Evolutionary conservation across 2,329 filamentous ascomycete species (phyloP), one percentile per base, ranked within the genome.

Genomic region (Verticillium nonalfalfae): DNA sequence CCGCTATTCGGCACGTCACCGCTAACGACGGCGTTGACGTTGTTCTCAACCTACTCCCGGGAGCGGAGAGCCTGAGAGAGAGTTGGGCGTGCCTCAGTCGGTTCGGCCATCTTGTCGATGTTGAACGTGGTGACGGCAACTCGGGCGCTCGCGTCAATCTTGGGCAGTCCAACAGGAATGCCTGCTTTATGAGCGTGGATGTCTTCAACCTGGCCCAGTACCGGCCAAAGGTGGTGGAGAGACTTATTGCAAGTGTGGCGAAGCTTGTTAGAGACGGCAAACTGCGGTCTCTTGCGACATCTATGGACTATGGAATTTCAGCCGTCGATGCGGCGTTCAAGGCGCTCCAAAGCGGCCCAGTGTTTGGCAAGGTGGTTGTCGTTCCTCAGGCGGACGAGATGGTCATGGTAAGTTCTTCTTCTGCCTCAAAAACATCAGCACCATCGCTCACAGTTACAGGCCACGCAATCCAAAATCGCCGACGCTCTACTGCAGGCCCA

Each of bases 101-200:
- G 2, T 52, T 57, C 18, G 74, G 74, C 1, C 62, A 65, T 3
- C 79, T 82, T 56, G 66, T 83, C 4, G 79, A 83, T 60, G 74
- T 82, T 36, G 74, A 77, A 7, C 74, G 71, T 61, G 65, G 63
- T 11, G 71, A 74, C 57, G 36, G 61, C 33, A 18, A 3, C 9
- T 40, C 45, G 18, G 33, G 50, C 3, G 79, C 72, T 1, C 70
- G 76, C 1, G 69, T 85, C 0, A 79, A 83, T 54, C 79, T 84
- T 75, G 67, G 73, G n/a, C 76, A 76, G n/a, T 78, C 81, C 56
- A 77, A 79, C 40, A 73, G 71, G 64, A 82, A 81, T 63, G 74
- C 75, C 26, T 78, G 75, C 52, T 61, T 36, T 7, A 45, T 33
- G 9, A 57, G 33, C 9, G 35, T 58, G 15, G 56, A 58, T 15